A percentile compares a stretch with the other conserved stretches of the same genome.
Conservation (phyloP, 495 filamentous ascomycete genomes). For the Penicillium arizonense region DNA sequence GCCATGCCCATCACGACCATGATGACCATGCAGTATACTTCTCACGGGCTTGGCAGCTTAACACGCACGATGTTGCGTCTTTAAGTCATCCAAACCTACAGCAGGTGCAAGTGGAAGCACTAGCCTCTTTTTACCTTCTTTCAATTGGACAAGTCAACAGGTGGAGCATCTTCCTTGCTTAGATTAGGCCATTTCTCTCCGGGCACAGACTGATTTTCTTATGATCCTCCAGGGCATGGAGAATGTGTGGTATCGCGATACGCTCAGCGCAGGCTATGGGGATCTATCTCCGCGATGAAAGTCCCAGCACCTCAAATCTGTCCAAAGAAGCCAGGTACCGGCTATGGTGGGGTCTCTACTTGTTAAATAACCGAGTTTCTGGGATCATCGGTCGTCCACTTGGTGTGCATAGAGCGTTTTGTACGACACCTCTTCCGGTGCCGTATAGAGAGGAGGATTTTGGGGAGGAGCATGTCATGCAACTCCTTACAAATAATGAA, state of each 20-base stretch:
- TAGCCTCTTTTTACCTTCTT: neutral
- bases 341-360: conserved; percentile 49
- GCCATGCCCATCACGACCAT: too few species aligned
- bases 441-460: conserved; percentile 50
- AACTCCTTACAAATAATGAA: too few species aligned
- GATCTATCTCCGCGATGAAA: conserved; percentile 55
- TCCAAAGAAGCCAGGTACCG: conserved; percentile 38
- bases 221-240: conserved; percentile 49
- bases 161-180: neutral
- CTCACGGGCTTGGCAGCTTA: conserved; percentile 52
- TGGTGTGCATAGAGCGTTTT: conserved; percentile 47
- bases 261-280: conserved; percentile 54
- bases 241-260: conserved; percentile 52
- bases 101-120: too few species aligned
- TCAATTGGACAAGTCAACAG: neutral
- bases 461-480: neutral
- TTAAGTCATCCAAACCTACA: too few species aligned
- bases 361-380: conserved; percentile 50
- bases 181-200: too few species aligned
- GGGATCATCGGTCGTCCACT: conserved; percentile 57
- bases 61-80: conserved; percentile 21
- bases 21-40: conserved; percentile 50
- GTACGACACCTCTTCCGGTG: conserved; percentile 47
- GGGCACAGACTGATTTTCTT: neutral
- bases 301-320: conserved; percentile 32